Conservation (phyloP, 139 green algal genomes). For the Spirogloea muscicola region DNA sequence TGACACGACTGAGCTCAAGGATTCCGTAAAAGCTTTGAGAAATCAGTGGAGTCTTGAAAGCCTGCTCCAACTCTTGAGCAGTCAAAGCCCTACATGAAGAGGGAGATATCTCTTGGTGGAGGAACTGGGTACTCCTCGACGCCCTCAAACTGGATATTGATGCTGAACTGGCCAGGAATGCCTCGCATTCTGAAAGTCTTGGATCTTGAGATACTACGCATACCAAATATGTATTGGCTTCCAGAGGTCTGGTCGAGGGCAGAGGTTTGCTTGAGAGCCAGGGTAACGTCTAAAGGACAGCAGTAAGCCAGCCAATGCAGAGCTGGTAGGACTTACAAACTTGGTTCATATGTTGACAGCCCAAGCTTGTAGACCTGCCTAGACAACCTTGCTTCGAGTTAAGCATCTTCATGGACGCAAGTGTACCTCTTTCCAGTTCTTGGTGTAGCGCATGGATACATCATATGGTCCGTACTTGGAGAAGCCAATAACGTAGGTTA, state of each 20-base stretch:
- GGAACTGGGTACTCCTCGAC: no score
- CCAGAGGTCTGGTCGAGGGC: no score
- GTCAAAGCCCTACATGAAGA: neutral
- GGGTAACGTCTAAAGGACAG: neutral
- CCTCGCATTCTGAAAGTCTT: constrained; percentile 17
- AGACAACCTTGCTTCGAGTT: no score
- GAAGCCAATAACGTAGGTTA: constrained; percentile 49
- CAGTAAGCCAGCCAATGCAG: neutral
- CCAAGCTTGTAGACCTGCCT: neutral
- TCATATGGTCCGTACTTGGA: constrained; percentile 28
- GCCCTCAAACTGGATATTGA: no score
- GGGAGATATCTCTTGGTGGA: neutral
- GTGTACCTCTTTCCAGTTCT: constrained; percentile 24
- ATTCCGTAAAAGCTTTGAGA: constrained; percentile 8
- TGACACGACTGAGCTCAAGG: neutral
- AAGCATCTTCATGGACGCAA: no score
- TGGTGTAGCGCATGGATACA: constrained; percentile 45
- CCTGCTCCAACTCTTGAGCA: neutral
- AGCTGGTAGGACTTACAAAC: no score
- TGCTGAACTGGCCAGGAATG: no score
- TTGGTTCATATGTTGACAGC: neutral
- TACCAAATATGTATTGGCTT: no score
- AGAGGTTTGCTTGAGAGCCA: neutral
- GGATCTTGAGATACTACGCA: no score
- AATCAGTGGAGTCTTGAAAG: constrained; percentile 8